Evolutionary conservation across 768 basidiomycete genomes (phyloP), one percentile per base, ranked within the genome.

Genomic region (Pleurotus tuber-regium): DNA sequence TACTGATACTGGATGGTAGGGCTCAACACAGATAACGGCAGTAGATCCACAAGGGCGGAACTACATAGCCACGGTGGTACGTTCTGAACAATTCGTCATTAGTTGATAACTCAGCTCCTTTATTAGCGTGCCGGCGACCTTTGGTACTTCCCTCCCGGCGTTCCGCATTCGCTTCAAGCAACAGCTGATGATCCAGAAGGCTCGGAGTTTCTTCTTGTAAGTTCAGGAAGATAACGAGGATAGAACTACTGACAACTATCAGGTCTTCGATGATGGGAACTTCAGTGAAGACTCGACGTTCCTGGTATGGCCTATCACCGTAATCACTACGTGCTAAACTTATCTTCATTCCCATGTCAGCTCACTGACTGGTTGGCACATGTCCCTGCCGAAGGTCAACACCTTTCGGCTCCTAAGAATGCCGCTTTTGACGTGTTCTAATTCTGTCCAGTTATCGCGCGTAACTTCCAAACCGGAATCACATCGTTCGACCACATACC

Each of bases 351-450:
- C 16, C 14, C 18, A 47, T 35, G 25, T 7, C 14, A 48, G 46
- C 65, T 84, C n/a, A 78, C 84, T 50, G 85, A 87, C 57, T 87
- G 86, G 83, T 67, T 86, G 23, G 72, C 84, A 2, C 86, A 87
- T 58, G 71, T 81, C 12, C 81, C 82, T 18, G 72, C 66, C 30
- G 62, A 62, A 26, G 46, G 46, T 48, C 23, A 33, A 18, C 23
- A 5, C 19, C 11, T 33, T 18, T n/a, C 40, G 16, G 19, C 19
- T 48, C 31, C 14, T 38, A 48, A 19, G 21, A 14, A 12, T 16
- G 18, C 56, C 28, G 57, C 36, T 19, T 23, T 18, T 43, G 5
- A 25, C 28, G 19, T n/a, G 18, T 16, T 28, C n/a, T 46, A 14
- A 25, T 24, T 4, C 6, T 21, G 5, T n/a, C 30, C 43, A 48